phyloP scores from a whole-genome alignment of 306 rosid species.

The Vigna trinervia region DNA sequence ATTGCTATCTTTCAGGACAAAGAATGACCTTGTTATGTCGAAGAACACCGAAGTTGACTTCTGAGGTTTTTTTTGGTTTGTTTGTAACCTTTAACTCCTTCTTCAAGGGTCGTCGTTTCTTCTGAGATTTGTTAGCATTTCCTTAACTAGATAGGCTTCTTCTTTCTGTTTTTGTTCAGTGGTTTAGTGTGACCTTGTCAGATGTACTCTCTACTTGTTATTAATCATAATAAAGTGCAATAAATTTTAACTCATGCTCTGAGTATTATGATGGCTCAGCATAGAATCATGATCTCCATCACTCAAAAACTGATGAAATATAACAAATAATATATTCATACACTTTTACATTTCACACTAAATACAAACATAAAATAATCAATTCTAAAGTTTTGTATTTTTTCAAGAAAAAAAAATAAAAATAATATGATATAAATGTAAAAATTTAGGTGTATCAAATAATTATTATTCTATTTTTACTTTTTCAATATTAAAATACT shows the following conservation, averaged over 20 bases:
- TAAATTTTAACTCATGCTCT: slow-evolving; percentile 17
- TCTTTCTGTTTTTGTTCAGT: slow-evolving; percentile 26
- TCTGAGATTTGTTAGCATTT: slow-evolving; percentile 1
- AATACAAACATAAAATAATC: too few relatives aligned
- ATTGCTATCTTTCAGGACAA: slow-evolving; percentile 4
- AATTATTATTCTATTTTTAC: too few relatives aligned
- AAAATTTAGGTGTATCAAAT: too few relatives aligned
- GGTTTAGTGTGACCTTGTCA: not conserved
- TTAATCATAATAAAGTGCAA: slow-evolving; percentile 27
- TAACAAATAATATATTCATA: too few relatives aligned
- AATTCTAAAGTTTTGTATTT: too few relatives aligned
- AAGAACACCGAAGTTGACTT: slow-evolving; percentile 20
- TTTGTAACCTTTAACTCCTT: slow-evolving; percentile 31
- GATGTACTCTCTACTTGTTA: slow-evolving; percentile 16
- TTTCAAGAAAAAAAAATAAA: too few relatives aligned
- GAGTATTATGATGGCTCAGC: too few relatives aligned
- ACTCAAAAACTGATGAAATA: too few relatives aligned
- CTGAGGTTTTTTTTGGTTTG: slow-evolving; percentile 27
- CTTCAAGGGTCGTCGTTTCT: not conserved
- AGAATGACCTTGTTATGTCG: not conserved
- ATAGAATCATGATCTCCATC: too few relatives aligned
- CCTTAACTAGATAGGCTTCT: slow-evolving; percentile 22
- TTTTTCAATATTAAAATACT: too few relatives aligned
- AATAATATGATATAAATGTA: too few relatives aligned
- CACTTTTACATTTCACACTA: too few relatives aligned